Base-by-base conservation (phyloP, 768 basidiomycete species). In the Cubamyces lactineus region DNA sequence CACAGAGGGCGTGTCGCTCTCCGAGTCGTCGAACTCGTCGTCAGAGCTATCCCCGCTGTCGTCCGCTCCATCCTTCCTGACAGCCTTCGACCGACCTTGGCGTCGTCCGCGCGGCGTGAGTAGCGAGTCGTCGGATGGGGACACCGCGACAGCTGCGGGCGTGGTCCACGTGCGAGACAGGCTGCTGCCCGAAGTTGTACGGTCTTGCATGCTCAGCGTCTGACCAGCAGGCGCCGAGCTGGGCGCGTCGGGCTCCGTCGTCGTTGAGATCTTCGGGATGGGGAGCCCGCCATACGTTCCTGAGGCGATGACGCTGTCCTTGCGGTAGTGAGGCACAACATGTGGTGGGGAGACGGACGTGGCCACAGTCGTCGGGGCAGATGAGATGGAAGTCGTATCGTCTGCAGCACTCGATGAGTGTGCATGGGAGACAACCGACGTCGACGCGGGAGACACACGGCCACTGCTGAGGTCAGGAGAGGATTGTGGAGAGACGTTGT, bases 191-290 rank as follows among this genome's bases (percentile, higher is more conserved):
- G 65, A 52, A 1, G 49, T 17, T 16, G 41, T 19, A 4, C 55
- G 48, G 17, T 61, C 53, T 21, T 28, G 24, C 26, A n/a, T 15
- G 34, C 41, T 17, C 42, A 55, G 45, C 23, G 46, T 45, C 4
- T 51, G 40, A 5, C 41, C 30, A 11, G 50, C 53, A 13, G 57
- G 40, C 8, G 66, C 57, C 2, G 68, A 47, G 17, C 67, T 45
- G 8, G 77, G 77, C 3, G 78, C 75, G 42, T 79, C 79, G 0
- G 83, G 80, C 3, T 71, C 78, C 6, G 81, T 80, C 1, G 81
- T 80, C 1, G 83, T 85, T 5, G 82, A 80, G 60, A 87, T 86
- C 8, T 70, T 75, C 16, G 86, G 86, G 51, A 88, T 83, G 0
- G 80, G 76, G 26, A 82, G 66, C 0, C 79, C 79, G 15, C 74